Base-by-base conservation (phyloP, 2,329 filamentous ascomycete genomes). In the Colletotrichum trifolii region DNA sequence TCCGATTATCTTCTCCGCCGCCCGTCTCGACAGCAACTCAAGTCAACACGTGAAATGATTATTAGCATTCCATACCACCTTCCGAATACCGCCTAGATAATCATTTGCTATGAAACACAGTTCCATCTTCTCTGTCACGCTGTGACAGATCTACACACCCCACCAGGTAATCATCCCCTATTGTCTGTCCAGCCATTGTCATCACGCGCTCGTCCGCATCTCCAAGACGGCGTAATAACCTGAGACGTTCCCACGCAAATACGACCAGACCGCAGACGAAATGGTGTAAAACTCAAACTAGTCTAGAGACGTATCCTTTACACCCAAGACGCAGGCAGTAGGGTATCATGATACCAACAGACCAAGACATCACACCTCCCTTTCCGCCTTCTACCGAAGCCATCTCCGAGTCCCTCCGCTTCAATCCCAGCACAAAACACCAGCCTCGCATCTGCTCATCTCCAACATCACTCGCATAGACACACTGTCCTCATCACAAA, bases 371-470 rank as follows among this genome's bases (percentile, higher is more conserved):
- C 6, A 43, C 33, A 5, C 17, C 17, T 13, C 8, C 7, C 11
- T 35, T 35, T 47, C 42, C 43, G 17, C 46, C 10, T 11, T 34
- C 46, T 50, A 43, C 55, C 55, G 46, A 43, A 58, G 55, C 55
- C 46, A 58, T 58, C 55, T 58, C 55, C 55, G 46, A 47, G 10
- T 5, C 25, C 12, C n/a, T 36, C 25, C 13, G 1, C 25, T 13
- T 1, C 62, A 62, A 52, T 36, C n/a, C 62, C 57, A 55, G 15
- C 52, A 36, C 57, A 61, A n/a, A 13, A 6, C 17, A 45, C 34
- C 2, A 12, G 7, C 13, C 47, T 1, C n/a, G 10, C 12, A 38
- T 45, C n/a, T 8, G 10, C 10, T 17, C 17, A 13, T 36, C 4
- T 47, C 43, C 11, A 15, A n/a, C 43, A 17, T 15, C 17, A 46